Evolutionary conservation across 371 early-diverging fungal species (phyloP).

Genomic region (Blastocladiella emersonii): DNA sequence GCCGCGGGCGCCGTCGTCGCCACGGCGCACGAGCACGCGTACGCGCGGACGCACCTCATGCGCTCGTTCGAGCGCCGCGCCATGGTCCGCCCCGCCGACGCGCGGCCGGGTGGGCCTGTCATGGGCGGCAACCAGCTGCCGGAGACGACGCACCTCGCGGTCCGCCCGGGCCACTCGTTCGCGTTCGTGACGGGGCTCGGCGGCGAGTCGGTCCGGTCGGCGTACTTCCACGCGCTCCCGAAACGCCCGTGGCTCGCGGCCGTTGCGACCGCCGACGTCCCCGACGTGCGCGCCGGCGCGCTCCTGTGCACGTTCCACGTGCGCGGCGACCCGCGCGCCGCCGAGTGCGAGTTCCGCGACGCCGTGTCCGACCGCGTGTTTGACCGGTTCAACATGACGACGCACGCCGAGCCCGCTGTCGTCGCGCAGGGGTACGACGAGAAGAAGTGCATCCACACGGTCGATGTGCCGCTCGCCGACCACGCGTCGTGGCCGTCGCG

Average conservation of each 20-base stretch:
- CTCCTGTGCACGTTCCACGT: conserved; percentile 20
- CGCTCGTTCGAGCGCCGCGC: conserved; percentile 12
- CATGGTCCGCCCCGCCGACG: conserved; percentile 6
- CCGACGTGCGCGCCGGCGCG: conserved; percentile 20
- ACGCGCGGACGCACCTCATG: conserved; percentile 20
- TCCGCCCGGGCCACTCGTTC: conserved; percentile 20
- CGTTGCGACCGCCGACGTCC: conserved; percentile 14
- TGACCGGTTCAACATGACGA: conserved; percentile 15
- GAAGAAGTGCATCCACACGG: neutral
- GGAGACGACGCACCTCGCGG: conserved; percentile 7
- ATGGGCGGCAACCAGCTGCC: neutral
- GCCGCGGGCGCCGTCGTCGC: conserved; percentile 21
- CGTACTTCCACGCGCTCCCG: conserved; percentile 11
- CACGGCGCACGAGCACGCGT: conserved; percentile 18
- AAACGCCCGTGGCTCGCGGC: conserved; percentile 26
- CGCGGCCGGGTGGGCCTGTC: neutral
- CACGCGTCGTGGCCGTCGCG: neutral
- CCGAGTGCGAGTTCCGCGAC: conserved; percentile 20
- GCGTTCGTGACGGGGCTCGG: conserved; percentile 22
- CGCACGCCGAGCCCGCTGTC: neutral
- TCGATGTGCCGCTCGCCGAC: neutral
- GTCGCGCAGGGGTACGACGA: too few relatives aligned
- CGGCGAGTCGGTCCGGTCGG: conserved; percentile 18
- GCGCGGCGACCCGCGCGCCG: conserved; percentile 9
- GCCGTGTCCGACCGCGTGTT: conserved; percentile 9